Percentiles rank a stretch among this genome's conserved stretches.
Conservation (phyloP, 352 stramenopile species). For the Globisporangium spiculum region DNA sequence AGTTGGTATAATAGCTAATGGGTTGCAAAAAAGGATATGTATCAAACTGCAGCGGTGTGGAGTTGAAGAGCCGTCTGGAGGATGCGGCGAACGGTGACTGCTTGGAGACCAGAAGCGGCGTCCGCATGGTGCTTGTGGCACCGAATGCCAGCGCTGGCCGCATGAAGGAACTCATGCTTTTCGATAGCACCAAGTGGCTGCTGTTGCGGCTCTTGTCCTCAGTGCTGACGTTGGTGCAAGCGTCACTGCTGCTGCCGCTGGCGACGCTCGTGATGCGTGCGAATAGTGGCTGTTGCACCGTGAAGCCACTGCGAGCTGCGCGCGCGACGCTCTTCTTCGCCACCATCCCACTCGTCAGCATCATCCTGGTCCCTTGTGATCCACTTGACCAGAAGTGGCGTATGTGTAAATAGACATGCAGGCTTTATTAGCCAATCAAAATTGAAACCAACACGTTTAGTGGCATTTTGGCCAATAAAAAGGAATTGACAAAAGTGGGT, state of each 20-base stretch:
- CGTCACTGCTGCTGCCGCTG: neutral
- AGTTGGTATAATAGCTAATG: neutral
- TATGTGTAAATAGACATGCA: neutral
- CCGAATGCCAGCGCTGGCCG: neutral
- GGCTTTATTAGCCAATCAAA: neutral
- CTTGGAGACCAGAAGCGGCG: neutral
- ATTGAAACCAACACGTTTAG: neutral
- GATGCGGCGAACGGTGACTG: neutral
- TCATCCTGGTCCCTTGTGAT: neutral
- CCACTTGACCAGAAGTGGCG: neutral
- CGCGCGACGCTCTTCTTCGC: constrained; percentile 10
- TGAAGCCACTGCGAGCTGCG: neutral
- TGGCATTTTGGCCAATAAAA: neutral
- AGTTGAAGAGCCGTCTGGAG: constrained; percentile 13
- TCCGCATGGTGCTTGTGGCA: neutral
- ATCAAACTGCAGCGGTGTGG: constrained; percentile 25
- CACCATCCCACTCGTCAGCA: neutral
- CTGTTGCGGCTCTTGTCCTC: neutral
- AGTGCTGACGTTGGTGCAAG: neutral
- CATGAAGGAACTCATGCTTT: neutral
- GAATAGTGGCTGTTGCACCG: neutral
- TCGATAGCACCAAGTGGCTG: neutral
- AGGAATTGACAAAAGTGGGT: neutral
- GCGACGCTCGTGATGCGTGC: neutral
- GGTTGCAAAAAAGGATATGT: constrained; percentile 15